phyloP scores from a whole-genome alignment of 2,329 filamentous ascomycete species.

The Capronia epimyces region DNA sequence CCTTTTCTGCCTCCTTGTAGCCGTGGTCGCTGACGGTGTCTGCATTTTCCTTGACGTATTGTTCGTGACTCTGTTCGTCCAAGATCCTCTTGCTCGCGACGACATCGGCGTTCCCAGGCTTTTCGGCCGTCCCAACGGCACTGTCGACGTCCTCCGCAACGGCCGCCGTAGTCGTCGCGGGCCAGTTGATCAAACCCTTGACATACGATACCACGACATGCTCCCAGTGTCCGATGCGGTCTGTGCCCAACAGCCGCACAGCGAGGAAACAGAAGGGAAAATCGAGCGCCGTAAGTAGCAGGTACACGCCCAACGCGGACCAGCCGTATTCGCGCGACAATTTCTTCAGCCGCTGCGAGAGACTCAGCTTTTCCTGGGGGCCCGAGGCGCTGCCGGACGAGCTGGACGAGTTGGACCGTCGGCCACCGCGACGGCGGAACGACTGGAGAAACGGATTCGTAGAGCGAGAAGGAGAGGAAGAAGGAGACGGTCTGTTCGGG shows the following conservation, averaged over 20 bases:
- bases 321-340: conserved; percentile 91
- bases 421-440: conserved; percentile 6
- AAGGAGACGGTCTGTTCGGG: neutral
- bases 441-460: conserved; percentile 5
- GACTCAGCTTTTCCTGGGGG: conserved; percentile 44
- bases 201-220: conserved; percentile 40
- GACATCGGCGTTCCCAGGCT: conserved; percentile 38
- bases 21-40: conserved; percentile 40
- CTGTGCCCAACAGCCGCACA: conserved; percentile 75
- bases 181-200: conserved; percentile 33
- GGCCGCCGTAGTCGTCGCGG: conserved; percentile 15
- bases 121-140: conserved; percentile 9
- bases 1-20: conserved; percentile 58
- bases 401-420: conserved; percentile 23
- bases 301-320: conserved; percentile 86
- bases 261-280: conserved; percentile 93
- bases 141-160: conserved; percentile 11
- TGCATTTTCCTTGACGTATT: conserved; percentile 7
- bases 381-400: conserved; percentile 22
- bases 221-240: conserved; percentile 65
- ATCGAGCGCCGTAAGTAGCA: conserved; percentile 75
- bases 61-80: conserved; percentile 16
- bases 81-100: conserved; percentile 30
- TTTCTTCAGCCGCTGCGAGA: conserved; percentile 71
- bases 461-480: neutral